These are phyloP conservation scores for Microcos paniculata DNA, from an alignment of 345 rosid species.

Conservation along the genomic window DNA sequence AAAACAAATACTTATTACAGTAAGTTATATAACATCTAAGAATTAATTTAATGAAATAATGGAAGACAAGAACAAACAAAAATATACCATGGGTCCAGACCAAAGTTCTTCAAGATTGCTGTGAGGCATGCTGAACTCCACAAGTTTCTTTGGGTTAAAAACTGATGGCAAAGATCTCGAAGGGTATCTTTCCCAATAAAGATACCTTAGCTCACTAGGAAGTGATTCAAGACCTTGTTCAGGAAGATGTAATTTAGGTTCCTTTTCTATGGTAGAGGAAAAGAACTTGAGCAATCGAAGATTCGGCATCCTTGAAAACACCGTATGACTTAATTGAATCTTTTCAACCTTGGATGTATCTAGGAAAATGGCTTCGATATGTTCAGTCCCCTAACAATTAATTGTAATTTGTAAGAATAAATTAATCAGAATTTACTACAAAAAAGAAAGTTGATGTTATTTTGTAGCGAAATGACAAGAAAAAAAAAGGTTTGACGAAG, in stretches of 20 bases:
- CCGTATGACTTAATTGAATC: not conserved
- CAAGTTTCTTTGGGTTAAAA: slow-evolving; percentile 11
- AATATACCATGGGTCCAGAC: not conserved
- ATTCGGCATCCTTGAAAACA: slow-evolving; percentile 10
- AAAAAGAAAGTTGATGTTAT: too few relatives aligned
- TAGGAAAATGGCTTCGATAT: not conserved
- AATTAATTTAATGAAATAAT: too few relatives aligned
- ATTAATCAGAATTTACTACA: not conserved
- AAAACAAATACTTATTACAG: not conserved
- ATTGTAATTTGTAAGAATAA: not conserved
- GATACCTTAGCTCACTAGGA: not conserved
- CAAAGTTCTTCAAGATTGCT: slow-evolving; percentile 12
- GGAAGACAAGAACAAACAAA: too few relatives aligned
- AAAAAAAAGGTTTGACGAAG: not conserved
- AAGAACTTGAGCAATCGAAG: slow-evolving; percentile 12
- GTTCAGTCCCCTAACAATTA: not conserved
- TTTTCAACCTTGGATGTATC: not conserved
- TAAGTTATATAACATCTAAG: too few relatives aligned
- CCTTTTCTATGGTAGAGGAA: not conserved
- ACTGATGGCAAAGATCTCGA: slow-evolving; percentile 4
- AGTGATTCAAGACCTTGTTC: slow-evolving; percentile 1
- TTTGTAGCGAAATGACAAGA: too few relatives aligned
- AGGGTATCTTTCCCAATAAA: slow-evolving; percentile 10
- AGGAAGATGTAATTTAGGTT: not conserved
- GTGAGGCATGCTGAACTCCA: not conserved